phyloP scores from a whole-genome alignment of 257 asterid species.

The Leptodermis oblonga region DNA sequence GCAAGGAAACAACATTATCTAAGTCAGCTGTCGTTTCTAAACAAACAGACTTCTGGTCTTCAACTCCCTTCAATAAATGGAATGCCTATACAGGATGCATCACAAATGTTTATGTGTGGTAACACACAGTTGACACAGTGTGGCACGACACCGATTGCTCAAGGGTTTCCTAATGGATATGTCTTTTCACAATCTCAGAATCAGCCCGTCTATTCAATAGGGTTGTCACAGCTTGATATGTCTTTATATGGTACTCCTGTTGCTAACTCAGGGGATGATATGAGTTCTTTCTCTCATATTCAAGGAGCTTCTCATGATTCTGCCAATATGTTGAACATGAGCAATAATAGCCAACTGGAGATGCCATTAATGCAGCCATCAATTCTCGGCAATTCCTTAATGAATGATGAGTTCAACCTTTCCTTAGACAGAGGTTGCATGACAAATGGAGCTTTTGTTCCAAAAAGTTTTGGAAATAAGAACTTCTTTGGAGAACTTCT shows the following conservation, averaged over 20 bases:
- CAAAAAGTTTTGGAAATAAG: slow-evolving; percentile 36
- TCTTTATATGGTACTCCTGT: slow-evolving; percentile 36
- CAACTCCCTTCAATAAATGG: slow-evolving; percentile 31
- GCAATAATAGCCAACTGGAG: slow-evolving; percentile 28
- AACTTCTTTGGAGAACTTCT: slow-evolving; percentile 46
- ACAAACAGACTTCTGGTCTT: slow-evolving; percentile 35
- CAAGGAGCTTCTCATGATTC: slow-evolving; percentile 45
- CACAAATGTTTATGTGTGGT: slow-evolving; percentile 40
- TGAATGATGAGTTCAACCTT: slow-evolving; percentile 30
- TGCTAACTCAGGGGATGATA: slow-evolving; percentile 29
- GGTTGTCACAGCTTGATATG: slow-evolving; percentile 34
- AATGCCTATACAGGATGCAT: slow-evolving; percentile 38
- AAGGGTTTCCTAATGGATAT: slow-evolving; percentile 45
- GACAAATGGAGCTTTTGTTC: slow-evolving; percentile 26
- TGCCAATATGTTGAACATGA: slow-evolving; percentile 24
- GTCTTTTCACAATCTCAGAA: slow-evolving; percentile 44
- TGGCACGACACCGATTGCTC: slow-evolving; percentile 29
- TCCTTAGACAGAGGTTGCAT: slow-evolving; percentile 30
- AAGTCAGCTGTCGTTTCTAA: slow-evolving; percentile 29
- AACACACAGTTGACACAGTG: slow-evolving; percentile 43
- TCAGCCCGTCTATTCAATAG: slow-evolving; percentile 28
- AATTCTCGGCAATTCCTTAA: slow-evolving; percentile 29
- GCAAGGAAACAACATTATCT: slow-evolving; percentile 37
- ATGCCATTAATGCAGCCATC: slow-evolving; percentile 35
- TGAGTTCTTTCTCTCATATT: slow-evolving; percentile 26